Base-by-base conservation (phyloP, 371 early-diverging fungal genomes). In the Rhizopus stolonifer region DNA sequence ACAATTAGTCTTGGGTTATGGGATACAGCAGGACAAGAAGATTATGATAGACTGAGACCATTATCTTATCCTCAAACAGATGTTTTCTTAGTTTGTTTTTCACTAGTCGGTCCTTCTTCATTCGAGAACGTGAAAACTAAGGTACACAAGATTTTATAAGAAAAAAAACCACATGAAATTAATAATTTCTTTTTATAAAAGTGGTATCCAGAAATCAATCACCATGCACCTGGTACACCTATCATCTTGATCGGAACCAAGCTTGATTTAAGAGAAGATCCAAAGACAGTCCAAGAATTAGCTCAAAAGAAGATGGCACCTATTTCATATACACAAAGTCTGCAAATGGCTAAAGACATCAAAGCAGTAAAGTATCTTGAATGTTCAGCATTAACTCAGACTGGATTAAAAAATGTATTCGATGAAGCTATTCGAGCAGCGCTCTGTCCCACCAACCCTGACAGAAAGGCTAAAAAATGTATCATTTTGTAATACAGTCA, bases 341-440 rank as follows among this genome's bases (percentile, higher is more conserved):
- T 79, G 31, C 82, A 83, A 54, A 83, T 89, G 84, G 78, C 82
- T n/a, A 90, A 87, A 63, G 89, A 89, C 50, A 83, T 92, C 52
- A 67, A 77, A 8, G 89, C 89, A 31, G 86, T 85, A 46, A 90
- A 86, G 60, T 93, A 92, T 64, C 73, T 95, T 38, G 93, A 93
- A 72, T 93, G 93, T 64, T 92, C 91, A 9, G 90, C 93, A 6
- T 68, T 90, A 44, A 91, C 92, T 24, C 90, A 90, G 62, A 88
- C 86, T 62, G 92, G 93, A 17, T 76, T 98, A 58, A 96, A 96
- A 85, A 93, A 89, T 60, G 96, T 97, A 31, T 99, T 98, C 84
- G 96, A 98, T 70, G 92, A 93, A 64, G 98, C 96, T 26, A 96
- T 97, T 62, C 87, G 96, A 38, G 96, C 97, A 11, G 97, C 94